phyloP scores from a whole-genome alignment of 306 rosid genomes.

The Hylodesmum podocarpum region DNA sequence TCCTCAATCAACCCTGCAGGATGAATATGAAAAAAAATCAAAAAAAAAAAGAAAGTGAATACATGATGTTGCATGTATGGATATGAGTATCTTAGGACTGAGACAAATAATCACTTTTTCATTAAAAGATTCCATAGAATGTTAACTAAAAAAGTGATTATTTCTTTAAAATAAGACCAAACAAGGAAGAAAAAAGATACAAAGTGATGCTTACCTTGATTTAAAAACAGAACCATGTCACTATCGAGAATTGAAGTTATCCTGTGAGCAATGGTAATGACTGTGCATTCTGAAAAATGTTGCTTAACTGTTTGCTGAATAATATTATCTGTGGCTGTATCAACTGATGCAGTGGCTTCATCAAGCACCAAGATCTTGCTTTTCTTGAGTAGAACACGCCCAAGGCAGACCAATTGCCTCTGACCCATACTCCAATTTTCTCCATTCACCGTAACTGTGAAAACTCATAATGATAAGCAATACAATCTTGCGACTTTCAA shows the following conservation, averaged over 20 bases:
- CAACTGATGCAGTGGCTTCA: slow-evolving; percentile 57
- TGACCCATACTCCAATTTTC: slow-evolving; percentile 65
- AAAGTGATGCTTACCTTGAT: slow-evolving; percentile 35
- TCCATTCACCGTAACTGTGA: slow-evolving; percentile 52
- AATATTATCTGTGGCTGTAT: slow-evolving; percentile 52
- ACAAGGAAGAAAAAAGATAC: background rate
- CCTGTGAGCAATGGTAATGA: slow-evolving; percentile 82
- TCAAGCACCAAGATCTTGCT: slow-evolving; percentile 65
- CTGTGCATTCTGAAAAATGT: slow-evolving; percentile 65
- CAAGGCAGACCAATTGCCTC: slow-evolving; percentile 83
- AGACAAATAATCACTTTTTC: background rate
- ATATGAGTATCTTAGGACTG: background rate
- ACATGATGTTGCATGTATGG: background rate
- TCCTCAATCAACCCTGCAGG: slow-evolving; percentile 37
- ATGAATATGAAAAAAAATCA: slow-evolving; percentile 20
- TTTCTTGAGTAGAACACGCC: slow-evolving; percentile 75
- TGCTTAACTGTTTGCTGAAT: slow-evolving; percentile 47
- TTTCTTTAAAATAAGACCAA: background rate
- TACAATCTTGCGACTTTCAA: background rate
- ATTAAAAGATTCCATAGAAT: background rate
- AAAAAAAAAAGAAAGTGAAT: background rate
- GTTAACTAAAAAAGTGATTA: background rate
- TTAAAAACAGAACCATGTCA: slow-evolving; percentile 82
- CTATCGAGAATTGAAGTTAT: slow-evolving; percentile 76
- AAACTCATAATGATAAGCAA: background rate